Base-by-base conservation (phyloP, 805 yeast genomes). In the Yarrowia divulgata region DNA sequence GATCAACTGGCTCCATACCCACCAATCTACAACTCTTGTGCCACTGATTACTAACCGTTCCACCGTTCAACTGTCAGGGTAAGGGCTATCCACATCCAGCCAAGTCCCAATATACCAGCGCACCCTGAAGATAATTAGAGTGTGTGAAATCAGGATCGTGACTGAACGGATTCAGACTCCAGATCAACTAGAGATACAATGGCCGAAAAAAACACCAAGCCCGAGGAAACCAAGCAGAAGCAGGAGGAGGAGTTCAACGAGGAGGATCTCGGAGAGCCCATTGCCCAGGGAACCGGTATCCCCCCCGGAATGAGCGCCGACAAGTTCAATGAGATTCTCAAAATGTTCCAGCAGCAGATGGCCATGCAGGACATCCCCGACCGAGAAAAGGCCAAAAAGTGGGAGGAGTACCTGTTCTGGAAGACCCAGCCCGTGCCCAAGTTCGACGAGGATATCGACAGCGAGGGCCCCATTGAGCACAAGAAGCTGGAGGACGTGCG, bases 381-480 rank as follows among this genome's bases (percentile, higher is more conserved):
- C 10, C 63, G 72, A 13, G 71, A 71, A 35, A 57, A 62, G 57
- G 78, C 74, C 16, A 80, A 80, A 72, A 72, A 88, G 29, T 92
- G 93, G 90, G 87, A 90, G 67, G 97, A 93, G 76, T 91, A 93
- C 82, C 91, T 90, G 80, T 95, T 95, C 80, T 95, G 99, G 99
- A 91, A 90, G 75, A 95, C 99, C 1, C 99, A 95, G 80, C 99
- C 99, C 0, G 98, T 95, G 23, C 85, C 93, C 9, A 83, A 82
- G 39, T 87, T 93, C 72, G 90, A 90, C 76, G 95, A 89, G 75
- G 77, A 81, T 54, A 82, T 89, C 55, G 83, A 80, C 7, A 77
- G 81, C 12, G 97, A 92, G 75, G 97, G 97, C 0, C 94, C 97
- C 8, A 91, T 93, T 72, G 96, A 93, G 73, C 73, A 75, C 39